Percentiles rank a stretch among this genome's conserved stretches.
These are phyloP conservation scores for Diplodia corticola DNA, from an alignment of 2,329 filamentous ascomycete genomes.

Conservation along the genomic window DNA sequence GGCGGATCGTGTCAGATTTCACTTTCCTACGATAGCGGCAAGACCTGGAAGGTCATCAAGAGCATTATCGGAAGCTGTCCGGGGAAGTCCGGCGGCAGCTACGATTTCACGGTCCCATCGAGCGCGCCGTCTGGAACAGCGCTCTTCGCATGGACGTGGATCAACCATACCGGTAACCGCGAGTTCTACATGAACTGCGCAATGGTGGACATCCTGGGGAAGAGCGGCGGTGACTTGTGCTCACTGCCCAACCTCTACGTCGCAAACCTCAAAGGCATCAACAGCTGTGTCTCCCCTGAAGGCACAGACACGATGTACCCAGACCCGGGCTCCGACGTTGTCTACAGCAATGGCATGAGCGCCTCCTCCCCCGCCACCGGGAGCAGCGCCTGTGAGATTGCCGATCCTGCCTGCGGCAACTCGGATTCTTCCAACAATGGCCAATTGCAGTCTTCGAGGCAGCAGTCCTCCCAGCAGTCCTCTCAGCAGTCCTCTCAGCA, in stretches of 20 bases:
- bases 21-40: conserved; percentile 70
- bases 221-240: conserved; percentile 28
- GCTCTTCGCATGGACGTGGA: conserved; percentile 70
- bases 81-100: conserved; percentile 47
- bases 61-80: conserved; percentile 62
- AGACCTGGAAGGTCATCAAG: conserved; percentile 68
- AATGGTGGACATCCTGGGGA: conserved; percentile 59
- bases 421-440: not conserved
- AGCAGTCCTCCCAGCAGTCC: too few species aligned
- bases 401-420: not conserved
- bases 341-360: conserved; percentile 39
- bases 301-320: conserved; percentile 44
- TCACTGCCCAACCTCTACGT: conserved; percentile 46
- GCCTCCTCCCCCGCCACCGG: conserved; percentile 29
- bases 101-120: conserved; percentile 66
- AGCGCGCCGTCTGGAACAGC: conserved; percentile 62
- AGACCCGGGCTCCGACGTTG: conserved; percentile 43
- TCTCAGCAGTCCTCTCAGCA: not conserved
- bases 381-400: conserved; percentile 36
- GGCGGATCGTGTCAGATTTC: conserved; percentile 78
- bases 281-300: conserved; percentile 43
- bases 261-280: conserved; percentile 45
- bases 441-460: not conserved
- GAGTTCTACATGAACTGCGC: conserved; percentile 91
- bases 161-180: conserved; percentile 73